Percentiles rank a stretch among this genome's conserved stretches.
Conservation (phyloP, 129 eudicot genomes). For the Ambrosia artemisiifolia region DNA sequence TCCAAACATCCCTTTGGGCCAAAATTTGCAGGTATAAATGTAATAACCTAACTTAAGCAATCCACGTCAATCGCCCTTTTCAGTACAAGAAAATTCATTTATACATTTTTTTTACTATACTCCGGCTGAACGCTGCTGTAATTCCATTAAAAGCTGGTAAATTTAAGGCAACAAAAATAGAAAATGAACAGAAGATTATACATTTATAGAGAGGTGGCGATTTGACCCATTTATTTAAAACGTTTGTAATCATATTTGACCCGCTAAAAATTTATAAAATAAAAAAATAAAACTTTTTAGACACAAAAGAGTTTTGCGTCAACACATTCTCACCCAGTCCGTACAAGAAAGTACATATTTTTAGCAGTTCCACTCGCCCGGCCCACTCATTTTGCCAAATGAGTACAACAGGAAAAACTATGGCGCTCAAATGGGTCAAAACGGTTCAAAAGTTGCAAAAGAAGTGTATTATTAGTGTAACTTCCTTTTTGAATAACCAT, state of each 20-base stretch:
- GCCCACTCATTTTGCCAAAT: neutral
- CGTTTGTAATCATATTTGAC: neutral
- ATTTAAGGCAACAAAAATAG: neutral
- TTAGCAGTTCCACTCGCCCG: neutral
- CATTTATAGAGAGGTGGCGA: constrained; percentile 28
- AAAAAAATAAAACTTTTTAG: neutral
- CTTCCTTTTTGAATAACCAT: neutral
- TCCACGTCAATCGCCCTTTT: constrained; percentile 9
- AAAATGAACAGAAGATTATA: neutral
- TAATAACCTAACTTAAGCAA: constrained; percentile 22
- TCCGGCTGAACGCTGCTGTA: constrained; percentile 91
- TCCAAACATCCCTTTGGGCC: constrained; percentile 2
- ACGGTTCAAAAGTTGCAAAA: constrained; percentile 1
- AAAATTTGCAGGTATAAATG: constrained; percentile 8
- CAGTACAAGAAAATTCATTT: neutral
- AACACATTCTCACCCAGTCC: neutral
- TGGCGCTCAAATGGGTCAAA: constrained; percentile 3
- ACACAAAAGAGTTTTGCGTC: neutral
- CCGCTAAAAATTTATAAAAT: neutral
- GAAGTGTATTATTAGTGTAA: neutral
- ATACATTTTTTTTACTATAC: constrained; percentile 31
- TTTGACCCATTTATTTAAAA: neutral
- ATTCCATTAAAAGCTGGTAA: neutral
- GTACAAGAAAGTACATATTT: neutral
- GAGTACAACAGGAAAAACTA: neutral